Conservation (phyloP, 2,329 filamentous ascomycete species). For the Penicillium sp. region DNA sequence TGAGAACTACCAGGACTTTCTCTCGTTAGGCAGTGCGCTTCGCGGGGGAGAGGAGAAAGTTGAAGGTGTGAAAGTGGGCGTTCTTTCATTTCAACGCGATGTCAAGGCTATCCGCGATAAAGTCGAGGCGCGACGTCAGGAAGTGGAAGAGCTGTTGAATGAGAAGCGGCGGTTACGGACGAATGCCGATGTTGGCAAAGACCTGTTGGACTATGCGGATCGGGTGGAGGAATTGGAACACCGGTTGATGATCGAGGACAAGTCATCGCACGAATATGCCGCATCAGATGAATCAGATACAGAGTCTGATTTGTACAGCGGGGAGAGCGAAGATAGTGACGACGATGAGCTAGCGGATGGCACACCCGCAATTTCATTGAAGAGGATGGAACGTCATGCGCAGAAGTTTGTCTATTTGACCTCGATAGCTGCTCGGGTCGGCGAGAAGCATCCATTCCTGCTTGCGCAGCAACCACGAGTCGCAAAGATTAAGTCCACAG, state of each 20-base stretch:
- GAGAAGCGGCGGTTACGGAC: constrained; percentile 65
- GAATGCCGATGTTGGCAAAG: constrained; percentile 61
- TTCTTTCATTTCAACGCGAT: constrained; percentile 81
- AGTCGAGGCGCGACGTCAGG: constrained; percentile 62
- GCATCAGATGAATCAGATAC: constrained; percentile 27
- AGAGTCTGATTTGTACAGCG: constrained; percentile 37
- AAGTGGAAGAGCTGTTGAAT: constrained; percentile 61
- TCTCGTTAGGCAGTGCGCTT: constrained; percentile 76
- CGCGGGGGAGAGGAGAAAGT: constrained; percentile 87
- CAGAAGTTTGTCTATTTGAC: constrained; percentile 58
- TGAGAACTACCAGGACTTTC: constrained; percentile 87
- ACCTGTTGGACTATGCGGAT: constrained; percentile 46
- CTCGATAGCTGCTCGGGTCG: constrained; percentile 51
- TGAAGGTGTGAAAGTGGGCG: constrained; percentile 81
- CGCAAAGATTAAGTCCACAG: constrained; percentile 57
- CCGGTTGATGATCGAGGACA: constrained; percentile 63
- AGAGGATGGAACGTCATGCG: constrained; percentile 55
- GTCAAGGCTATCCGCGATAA: constrained; percentile 69
- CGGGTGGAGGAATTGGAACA: constrained; percentile 61
- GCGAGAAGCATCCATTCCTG: constrained; percentile 62
- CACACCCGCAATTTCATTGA: constrained; percentile 38
- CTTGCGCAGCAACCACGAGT: constrained; percentile 56
- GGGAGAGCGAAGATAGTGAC: constrained; percentile 36
- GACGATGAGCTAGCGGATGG: constrained; percentile 43
- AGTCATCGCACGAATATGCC: constrained; percentile 18